Evolutionary conservation across 306 rosid genomes (phyloP), one percentile per base, ranked within the genome.

Genomic region (Fragaria vesca): DNA sequence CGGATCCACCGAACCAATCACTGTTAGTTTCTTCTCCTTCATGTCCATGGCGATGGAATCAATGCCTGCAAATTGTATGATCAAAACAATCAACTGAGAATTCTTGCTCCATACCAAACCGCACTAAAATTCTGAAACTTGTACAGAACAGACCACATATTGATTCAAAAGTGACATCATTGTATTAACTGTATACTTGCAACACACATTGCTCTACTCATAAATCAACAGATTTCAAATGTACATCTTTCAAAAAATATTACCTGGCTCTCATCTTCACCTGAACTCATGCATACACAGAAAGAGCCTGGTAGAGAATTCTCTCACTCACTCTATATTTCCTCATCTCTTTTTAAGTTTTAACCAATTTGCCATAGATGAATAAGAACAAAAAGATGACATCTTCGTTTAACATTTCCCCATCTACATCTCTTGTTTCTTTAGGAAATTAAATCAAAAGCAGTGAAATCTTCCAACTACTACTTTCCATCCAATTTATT

Each of bases 1-100:
- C 1, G 99, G 99, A 87, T 95, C 99, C 6, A 93, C 94, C 0
- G 85, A 82, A 62, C 99, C 99, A 21, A 95, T 83, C 83, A 95
- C 97, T 24, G 99, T 95, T 50, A 95, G 76, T 63, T 88, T 89
- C 93, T 77, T 87, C 80, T 85, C 96, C 78, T 93, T 95, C 98
- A 95, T 93, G 65, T 95, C 85, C 96, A 95, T 89, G 40, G 97
- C 68, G 40, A 95, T 91, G 2, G 89, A 91, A 86, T 95, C 97
- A 74, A 95, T 95, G 52, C 98, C 98, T 93, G 45, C 81, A 74
- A 79, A 30, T 75, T 45, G 32, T 42, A 62, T 10, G 16, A 63
- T 63, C 62, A 62, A 75, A 75, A 18, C 17, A 75, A 32, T 62
- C 32, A 62, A 61, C 17, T 46, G 34, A 32, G 21, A 70, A 13